These are phyloP conservation scores for Cicer yamashitae DNA, from an alignment of 306 rosid species.

Conservation along the genomic window DNA sequence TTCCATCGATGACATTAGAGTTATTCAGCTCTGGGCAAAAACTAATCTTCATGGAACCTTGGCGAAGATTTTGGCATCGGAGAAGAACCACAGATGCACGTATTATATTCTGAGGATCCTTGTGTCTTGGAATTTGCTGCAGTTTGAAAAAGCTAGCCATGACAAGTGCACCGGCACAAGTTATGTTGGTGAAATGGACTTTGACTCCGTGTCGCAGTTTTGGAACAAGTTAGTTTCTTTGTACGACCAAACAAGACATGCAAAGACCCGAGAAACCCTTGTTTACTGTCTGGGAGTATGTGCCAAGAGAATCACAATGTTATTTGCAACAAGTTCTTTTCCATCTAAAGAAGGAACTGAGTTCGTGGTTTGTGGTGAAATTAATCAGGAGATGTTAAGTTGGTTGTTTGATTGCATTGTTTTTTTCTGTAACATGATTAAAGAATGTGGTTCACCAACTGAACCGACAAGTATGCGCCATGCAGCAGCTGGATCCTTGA, in stretches of 20 bases:
- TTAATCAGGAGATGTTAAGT: slow-evolving; percentile 43
- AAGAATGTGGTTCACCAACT: slow-evolving; percentile 69
- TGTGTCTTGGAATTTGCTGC: slow-evolving; percentile 76
- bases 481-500: slow-evolving; percentile 78
- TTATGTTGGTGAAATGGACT: slow-evolving; percentile 77
- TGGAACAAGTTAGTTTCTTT: slow-evolving; percentile 79
- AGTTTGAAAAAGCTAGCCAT: slow-evolving; percentile 60
- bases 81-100: slow-evolving; percentile 74
- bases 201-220: slow-evolving; percentile 62
- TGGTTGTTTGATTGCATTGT: slow-evolving; percentile 60
- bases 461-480: slow-evolving; percentile 77
- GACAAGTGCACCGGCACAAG: slow-evolving; percentile 52
- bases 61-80: slow-evolving; percentile 64
- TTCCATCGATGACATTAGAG: slow-evolving; percentile 53
- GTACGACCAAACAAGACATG: slow-evolving; percentile 69
- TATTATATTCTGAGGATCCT: slow-evolving; percentile 78
- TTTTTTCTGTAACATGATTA: slow-evolving; percentile 60
- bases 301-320: slow-evolving; percentile 60
- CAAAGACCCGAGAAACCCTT: slow-evolving; percentile 76
- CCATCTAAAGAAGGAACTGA: slow-evolving; percentile 47
- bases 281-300: slow-evolving; percentile 81
- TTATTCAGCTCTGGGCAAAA: slow-evolving; percentile 65
- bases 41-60: slow-evolving; percentile 68
- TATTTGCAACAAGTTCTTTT: slow-evolving; percentile 56
- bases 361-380: slow-evolving; percentile 38